These are phyloP conservation scores for Dendrobium catenatum DNA, from an alignment of 106 monocot genomes.

Conservation along the genomic window DNA sequence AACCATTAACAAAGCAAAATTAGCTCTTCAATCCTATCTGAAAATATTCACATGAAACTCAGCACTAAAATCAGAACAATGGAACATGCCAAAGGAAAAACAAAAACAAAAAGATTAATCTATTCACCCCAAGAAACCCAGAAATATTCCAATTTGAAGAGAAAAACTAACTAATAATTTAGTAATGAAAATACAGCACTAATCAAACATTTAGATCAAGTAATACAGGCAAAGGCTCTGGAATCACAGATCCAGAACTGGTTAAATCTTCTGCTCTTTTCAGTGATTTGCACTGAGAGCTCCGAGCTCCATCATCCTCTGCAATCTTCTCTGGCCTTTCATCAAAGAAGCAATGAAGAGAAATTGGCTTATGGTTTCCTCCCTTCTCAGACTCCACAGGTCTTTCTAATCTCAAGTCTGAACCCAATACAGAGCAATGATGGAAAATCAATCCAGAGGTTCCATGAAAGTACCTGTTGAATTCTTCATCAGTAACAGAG, in stretches of 20 bases:
- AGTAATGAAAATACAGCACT: not conserved
- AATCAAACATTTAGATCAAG: conserved; percentile 10
- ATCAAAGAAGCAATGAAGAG: not conserved
- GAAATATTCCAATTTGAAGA: too few relatives aligned
- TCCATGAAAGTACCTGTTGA: not conserved
- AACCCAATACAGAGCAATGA: not conserved
- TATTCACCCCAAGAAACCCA: too few relatives aligned
- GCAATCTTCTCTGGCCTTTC: not conserved
- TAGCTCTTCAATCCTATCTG: not conserved
- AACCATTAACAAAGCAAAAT: too few relatives aligned
- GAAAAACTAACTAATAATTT: too few relatives aligned
- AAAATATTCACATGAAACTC: not conserved
- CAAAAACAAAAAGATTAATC: not conserved
- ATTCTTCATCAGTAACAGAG: not conserved
- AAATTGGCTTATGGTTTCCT: not conserved
- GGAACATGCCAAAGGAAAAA: not conserved
- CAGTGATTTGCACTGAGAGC: not conserved
- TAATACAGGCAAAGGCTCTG: not conserved
- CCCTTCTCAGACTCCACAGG: not conserved
- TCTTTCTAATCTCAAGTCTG: not conserved
- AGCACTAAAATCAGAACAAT: not conserved
- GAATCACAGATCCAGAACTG: not conserved
- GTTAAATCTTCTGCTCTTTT: not conserved
- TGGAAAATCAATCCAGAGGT: not conserved
- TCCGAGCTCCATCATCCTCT: not conserved